Conservation (phyloP, 2,329 filamentous ascomycete species). For the Claviceps pusilla region DNA sequence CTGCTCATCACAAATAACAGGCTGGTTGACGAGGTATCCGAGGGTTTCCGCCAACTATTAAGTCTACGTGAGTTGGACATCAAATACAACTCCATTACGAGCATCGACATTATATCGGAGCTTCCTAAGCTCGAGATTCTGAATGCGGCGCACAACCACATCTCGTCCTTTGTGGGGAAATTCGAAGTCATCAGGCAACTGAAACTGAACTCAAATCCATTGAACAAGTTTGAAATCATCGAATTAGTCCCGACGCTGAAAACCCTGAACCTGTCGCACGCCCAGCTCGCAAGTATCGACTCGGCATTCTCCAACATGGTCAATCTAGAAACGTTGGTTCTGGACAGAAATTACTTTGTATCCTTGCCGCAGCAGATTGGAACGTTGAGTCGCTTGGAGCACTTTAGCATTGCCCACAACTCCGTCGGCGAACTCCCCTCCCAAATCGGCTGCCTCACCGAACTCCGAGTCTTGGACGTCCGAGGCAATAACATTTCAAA, state of each 20-base stretch:
- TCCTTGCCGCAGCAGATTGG: conserved; percentile 77
- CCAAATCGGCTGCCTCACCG: conserved; percentile 75
- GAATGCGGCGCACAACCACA: conserved; percentile 80
- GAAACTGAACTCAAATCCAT: conserved; percentile 84
- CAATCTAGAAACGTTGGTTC: conserved; percentile 70
- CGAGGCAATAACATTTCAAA: conserved; percentile 85
- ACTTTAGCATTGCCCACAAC: conserved; percentile 90
- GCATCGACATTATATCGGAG: conserved; percentile 72
- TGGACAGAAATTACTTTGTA: conserved; percentile 93
- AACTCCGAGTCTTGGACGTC: conserved; percentile 74
- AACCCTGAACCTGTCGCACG: conserved; percentile 76
- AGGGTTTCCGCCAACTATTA: conserved; percentile 54
- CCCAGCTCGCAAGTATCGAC: conserved; percentile 81
- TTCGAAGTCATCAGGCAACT: conserved; percentile 74
- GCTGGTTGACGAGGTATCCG: conserved; percentile 58
- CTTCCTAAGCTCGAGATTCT: conserved; percentile 79
- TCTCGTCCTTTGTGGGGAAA: conserved; percentile 79
- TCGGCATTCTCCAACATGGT: conserved; percentile 76
- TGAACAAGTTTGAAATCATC: conserved; percentile 81
- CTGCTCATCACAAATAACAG: conserved; percentile 94
- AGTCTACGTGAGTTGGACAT: conserved; percentile 84
- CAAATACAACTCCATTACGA: conserved; percentile 79
- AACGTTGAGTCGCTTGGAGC: conserved; percentile 65
- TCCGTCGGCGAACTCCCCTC: conserved; percentile 68
- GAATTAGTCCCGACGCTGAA: conserved; percentile 67